Evolutionary conservation across 106 monocot species (phyloP), one percentile per base, ranked within the genome.

Genomic region (Acorus calamus): DNA sequence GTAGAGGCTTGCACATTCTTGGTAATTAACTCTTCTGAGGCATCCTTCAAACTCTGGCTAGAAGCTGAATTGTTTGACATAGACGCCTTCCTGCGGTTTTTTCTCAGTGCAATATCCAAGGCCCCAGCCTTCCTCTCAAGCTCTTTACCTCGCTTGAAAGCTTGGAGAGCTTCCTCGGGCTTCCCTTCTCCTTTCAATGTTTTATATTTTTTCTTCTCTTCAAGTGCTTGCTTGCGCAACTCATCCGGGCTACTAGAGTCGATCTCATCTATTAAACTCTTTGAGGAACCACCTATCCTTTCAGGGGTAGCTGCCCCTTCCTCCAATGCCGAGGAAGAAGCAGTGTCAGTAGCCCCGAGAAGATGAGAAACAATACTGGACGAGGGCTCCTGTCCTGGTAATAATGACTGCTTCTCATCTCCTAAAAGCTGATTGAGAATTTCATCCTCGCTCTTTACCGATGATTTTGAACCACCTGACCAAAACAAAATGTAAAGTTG

Each of bases 81-180:
- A 44, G 80, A 69, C 61, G 74, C 71, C 72, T 73, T 71, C 62
- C 78, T 85, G 6, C 83, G 80, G 41, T 59, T 88, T 69, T 88
- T 98, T 76, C 88, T 77, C 71, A 86, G 61, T 70, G 75, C 62
- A 67, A 85, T 55, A 64, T 88, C 98, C 43, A 92, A 63, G 53
- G 85, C 74, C 10, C 55, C 78, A 71, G 98, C 98, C 77, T 92
- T 88, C 76, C 83, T 88, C 70, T 98, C 98, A 28, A 98, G 79
- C 5, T 88, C 92, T 78, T 92, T 91, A 56, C 83, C 78, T 56
- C 71, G 78, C 63, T 98, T 98, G 57, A 88, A 98, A 42, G 85
- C 88, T 60, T 71, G 77, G 50, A 98, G 83, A 53, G 98, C 98
- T 69, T 98, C 91, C 11, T 80, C 79, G 55, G 78, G 53, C 60